Conservation (phyloP, 2,329 filamentous ascomycete species). For the Didymellaceae sp. region DNA sequence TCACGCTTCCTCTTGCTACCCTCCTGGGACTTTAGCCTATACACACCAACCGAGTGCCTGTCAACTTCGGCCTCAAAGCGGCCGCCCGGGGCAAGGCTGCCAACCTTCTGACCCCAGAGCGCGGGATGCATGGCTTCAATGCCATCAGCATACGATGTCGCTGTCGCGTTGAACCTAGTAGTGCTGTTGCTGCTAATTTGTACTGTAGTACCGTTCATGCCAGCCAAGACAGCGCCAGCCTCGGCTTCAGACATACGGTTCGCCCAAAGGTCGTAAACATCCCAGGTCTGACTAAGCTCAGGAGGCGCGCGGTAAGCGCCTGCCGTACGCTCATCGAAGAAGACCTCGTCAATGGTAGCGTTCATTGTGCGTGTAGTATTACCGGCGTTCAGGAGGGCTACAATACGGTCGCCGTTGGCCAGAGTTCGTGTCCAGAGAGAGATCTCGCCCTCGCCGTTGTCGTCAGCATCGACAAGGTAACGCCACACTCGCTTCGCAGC, state of each 20-base stretch:
- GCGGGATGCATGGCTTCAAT: constrained; percentile 51
- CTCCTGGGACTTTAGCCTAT: constrained; percentile 51
- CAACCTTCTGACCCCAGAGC: constrained; percentile 56
- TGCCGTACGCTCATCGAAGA: constrained; percentile 55
- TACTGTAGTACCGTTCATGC: constrained; percentile 52
- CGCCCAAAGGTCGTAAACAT: constrained; percentile 63
- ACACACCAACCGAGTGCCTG: constrained; percentile 60
- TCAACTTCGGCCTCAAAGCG: constrained; percentile 54
- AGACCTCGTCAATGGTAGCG: constrained; percentile 60
- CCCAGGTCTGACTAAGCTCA: constrained; percentile 56
- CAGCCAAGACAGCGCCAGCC: constrained; percentile 53
- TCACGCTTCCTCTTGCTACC: constrained; percentile 48
- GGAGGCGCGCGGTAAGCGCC: constrained; percentile 49
- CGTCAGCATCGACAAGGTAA: constrained; percentile 51
- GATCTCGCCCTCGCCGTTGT: constrained; percentile 55
- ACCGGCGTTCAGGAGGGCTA: constrained; percentile 60
- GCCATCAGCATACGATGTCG: constrained; percentile 57
- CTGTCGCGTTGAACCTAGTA: constrained; percentile 58
- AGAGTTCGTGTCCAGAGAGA: constrained; percentile 59
- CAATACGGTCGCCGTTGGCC: constrained; percentile 54
- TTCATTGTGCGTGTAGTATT: constrained; percentile 54
- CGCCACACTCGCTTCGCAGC: constrained; percentile 55
- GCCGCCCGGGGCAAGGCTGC: constrained; percentile 53
- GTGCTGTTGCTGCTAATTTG: constrained; percentile 41
- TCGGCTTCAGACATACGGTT: constrained; percentile 59